Evolutionary conservation across 140 eudicot species (phyloP), one percentile per base, ranked within the genome.

Genomic region (Senecio squalidus): DNA sequence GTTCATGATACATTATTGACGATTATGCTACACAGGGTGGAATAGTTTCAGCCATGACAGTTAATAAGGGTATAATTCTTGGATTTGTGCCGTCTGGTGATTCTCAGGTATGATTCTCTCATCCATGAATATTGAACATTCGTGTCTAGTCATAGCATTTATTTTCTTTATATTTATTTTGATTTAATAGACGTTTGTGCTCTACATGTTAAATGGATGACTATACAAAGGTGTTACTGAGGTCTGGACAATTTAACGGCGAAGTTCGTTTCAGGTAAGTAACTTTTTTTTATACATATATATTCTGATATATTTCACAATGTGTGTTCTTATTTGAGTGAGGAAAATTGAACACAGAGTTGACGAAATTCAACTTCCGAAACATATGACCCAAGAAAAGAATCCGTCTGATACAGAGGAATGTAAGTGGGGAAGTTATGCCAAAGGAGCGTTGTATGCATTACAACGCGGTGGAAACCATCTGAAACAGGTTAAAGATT

Each of bases 11-110:
- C n/a, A n/a, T n/a, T n/a, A n/a, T n/a, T n/a, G n/a, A n/a, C n/a
- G n/a, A n/a, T n/a, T n/a, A n/a, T n/a, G n/a, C n/a, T n/a, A n/a
- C 50, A 15, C 74, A 90, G 98, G 98, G 98, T 63, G 98, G 98
- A 71, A 74, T 68, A 38, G 96, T 91, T 69, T 86, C 96, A 10
- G 96, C 98, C 28, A 83, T 91, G 95, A 83, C 98, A 10, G 81
- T 91, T 57, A 73, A 86, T 51, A 78, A 66, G 82, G 98, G 98
- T 33, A 78, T 91, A 74, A 80, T 91, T 69, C 96, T 91, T 27
- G 95, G 96, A 23, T 91, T 91, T 76, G 86, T 91, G 60, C 94
- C 94, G 45, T 86, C 94, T 43, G 24, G 48, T 34, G 76, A 79
- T 81, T 66, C 94, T 54, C 84, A 86, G 91, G 98, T 91, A 77